These are phyloP conservation scores for Penicillium sclerotigenum DNA, from an alignment of 2,329 filamentous ascomycete genomes.

Conservation along the genomic window DNA sequence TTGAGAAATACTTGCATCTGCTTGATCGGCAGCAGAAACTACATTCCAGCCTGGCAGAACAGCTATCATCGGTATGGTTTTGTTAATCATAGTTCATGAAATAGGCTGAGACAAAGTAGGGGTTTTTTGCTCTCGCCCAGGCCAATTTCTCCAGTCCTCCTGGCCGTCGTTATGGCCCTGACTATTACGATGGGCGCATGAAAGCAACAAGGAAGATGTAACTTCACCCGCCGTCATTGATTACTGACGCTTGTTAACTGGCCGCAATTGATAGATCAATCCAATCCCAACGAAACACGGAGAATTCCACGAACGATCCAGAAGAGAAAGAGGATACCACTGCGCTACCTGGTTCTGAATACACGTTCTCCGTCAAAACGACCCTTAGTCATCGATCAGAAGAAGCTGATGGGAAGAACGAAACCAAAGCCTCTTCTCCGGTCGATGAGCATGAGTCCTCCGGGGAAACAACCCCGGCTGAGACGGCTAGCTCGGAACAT, in stretches of 20 bases:
- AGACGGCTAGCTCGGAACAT: constrained; percentile 1
- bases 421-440: background rate
- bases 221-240: background rate
- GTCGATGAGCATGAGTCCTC: too few relatives aligned
- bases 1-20: constrained; percentile 44
- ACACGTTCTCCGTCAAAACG: constrained; percentile 7
- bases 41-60: constrained; percentile 37
- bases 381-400: background rate
- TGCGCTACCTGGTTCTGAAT: background rate
- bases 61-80: constrained; percentile 40
- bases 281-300: background rate
- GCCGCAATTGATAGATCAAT: constrained; percentile 14
- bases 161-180: constrained; percentile 46
- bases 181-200: constrained; percentile 53
- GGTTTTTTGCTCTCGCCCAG: constrained; percentile 48
- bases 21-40: constrained; percentile 44
- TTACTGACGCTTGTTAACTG: constrained; percentile 1
- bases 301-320: background rate
- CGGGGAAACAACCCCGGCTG: background rate
- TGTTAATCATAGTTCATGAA: background rate
- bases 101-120: constrained; percentile 35
- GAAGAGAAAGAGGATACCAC: background rate
- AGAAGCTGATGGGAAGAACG: background rate
- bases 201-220: constrained; percentile 46
- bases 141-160: constrained; percentile 48